A percentile compares a stretch with the other conserved stretches of the same genome.
These are phyloP conservation scores for Phytopythium cucurbitacearum DNA, from an alignment of 352 stramenopile genomes.

Conservation along the genomic window DNA sequence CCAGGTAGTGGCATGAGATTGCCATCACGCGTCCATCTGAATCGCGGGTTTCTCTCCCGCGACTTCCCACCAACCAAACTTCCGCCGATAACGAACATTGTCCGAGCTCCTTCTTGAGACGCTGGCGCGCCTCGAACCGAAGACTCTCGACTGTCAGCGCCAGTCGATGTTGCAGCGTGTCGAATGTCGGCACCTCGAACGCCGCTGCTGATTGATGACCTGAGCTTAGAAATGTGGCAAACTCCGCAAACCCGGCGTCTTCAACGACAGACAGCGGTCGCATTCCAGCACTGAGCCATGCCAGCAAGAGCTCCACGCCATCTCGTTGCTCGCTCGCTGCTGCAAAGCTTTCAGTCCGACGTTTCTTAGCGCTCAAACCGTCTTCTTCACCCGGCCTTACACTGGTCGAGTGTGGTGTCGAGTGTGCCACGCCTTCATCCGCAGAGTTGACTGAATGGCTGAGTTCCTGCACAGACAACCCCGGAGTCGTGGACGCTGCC, in stretches of 20 bases:
- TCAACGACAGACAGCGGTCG: conserved; percentile 26
- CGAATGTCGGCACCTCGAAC: conserved; percentile 20
- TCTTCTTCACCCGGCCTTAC: too few species aligned
- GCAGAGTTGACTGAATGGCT: too few species aligned
- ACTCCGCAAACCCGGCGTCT: conserved; percentile 25
- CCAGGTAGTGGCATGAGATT: conserved; percentile 23
- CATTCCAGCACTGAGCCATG: conserved; percentile 32
- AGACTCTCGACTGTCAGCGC: conserved; percentile 30
- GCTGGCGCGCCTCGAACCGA: conserved; percentile 32
- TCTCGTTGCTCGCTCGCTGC: conserved; percentile 17
- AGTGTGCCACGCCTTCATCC: too few species aligned
- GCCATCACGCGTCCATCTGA: conserved; percentile 10
- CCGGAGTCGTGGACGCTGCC: background rate
- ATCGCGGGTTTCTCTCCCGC: background rate
- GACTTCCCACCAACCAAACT: conserved; percentile 10
- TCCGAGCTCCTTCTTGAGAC: conserved; percentile 22
- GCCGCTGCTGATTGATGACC: background rate
- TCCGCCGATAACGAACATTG: conserved; percentile 22
- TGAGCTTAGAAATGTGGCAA: conserved; percentile 18
- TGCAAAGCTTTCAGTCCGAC: background rate
- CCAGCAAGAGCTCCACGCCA: conserved; percentile 27
- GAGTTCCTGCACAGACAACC: too few species aligned
- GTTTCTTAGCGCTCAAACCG: too few species aligned
- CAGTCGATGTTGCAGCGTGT: conserved; percentile 24
- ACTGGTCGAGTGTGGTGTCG: too few species aligned